A percentile compares a stretch with the other conserved stretches of the same genome.
phyloP scores from a whole-genome alignment of 1,284 basidiomycete genomes.

The Takashimella tepidaria region DNA sequence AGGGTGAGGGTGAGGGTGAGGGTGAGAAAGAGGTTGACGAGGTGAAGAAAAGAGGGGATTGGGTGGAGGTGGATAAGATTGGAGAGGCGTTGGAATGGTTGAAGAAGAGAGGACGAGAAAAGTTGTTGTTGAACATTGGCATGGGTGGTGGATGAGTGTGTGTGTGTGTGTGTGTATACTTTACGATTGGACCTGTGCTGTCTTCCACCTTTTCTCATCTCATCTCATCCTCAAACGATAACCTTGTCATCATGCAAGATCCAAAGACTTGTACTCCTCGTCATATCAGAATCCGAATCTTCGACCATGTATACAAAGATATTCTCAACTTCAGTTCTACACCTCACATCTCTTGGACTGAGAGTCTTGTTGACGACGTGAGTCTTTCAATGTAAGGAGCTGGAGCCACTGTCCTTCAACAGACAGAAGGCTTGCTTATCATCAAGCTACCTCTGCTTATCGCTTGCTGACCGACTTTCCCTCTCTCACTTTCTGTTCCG shows the following conservation, averaged over 20 bases:
- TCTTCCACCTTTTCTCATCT: not conserved
- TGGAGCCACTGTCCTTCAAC: too few relatives aligned
- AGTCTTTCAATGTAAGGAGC: constrained; percentile 1
- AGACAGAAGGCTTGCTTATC: too few relatives aligned
- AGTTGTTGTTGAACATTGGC: constrained; percentile 59
- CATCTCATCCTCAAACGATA: not conserved
- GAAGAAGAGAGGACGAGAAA: constrained; percentile 53
- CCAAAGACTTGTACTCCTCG: not conserved
- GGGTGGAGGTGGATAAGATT: constrained; percentile 61
- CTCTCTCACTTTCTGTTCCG: not conserved
- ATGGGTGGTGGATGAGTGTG: constrained; percentile 53
- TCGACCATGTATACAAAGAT: not conserved
- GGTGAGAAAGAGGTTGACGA: constrained; percentile 24
- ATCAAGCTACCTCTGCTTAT: too few relatives aligned
- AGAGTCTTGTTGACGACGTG: constrained; percentile 4
- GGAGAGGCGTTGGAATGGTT: constrained; percentile 65
- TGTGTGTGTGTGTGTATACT: too few relatives aligned
- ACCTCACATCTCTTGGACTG: constrained; percentile 8
- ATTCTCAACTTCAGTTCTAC: not conserved
- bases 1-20: constrained; percentile 25
- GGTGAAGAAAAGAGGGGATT: constrained; percentile 37
- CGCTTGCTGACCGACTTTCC: too few relatives aligned
- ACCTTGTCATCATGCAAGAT: not conserved
- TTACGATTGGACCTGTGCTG: not conserved
- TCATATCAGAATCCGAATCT: not conserved